These are phyloP conservation scores for Tilletia indica DNA, from an alignment of 1,284 basidiomycete species.

Conservation along the genomic window DNA sequence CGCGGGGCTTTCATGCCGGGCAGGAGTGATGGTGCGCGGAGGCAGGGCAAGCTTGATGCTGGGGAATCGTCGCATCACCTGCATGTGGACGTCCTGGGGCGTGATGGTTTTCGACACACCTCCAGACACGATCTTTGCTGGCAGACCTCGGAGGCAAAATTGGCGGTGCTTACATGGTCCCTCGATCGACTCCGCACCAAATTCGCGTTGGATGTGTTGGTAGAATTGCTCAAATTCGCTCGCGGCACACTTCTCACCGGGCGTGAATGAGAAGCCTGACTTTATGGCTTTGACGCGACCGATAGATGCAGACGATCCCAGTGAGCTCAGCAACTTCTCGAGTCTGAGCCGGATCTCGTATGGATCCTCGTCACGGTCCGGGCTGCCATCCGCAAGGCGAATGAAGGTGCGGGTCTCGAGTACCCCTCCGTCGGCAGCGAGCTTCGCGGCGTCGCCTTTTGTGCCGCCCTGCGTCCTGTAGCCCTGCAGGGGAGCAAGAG, in stretches of 20 bases:
- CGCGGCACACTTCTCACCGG: not conserved
- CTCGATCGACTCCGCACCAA: not conserved
- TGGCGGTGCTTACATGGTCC: not conserved
- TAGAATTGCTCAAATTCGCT: not conserved
- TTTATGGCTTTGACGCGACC: not conserved
- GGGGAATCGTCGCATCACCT: not conserved
- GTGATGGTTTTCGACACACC: not conserved
- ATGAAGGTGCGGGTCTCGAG: not conserved
- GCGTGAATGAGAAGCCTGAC: too few species aligned
- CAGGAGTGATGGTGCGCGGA: not conserved
- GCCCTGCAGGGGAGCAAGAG: not conserved
- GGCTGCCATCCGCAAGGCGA: not conserved
- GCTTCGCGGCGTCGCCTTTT: not conserved
- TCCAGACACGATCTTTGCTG: not conserved
- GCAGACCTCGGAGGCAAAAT: not conserved
- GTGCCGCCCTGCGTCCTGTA: constrained; percentile 2
- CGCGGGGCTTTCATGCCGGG: not conserved
- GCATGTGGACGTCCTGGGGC: not conserved
- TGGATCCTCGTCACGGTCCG: not conserved
- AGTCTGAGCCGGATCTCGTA: not conserved
- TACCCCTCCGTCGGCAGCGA: not conserved
- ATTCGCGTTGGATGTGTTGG: not conserved
- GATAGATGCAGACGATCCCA: not conserved
- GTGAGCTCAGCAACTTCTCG: not conserved
- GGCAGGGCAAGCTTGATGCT: not conserved